Evolutionary conservation across 2,329 filamentous ascomycete species (phyloP), one percentile per base, ranked within the genome.

Genomic region (Aspergillus novoparasiticus): DNA sequence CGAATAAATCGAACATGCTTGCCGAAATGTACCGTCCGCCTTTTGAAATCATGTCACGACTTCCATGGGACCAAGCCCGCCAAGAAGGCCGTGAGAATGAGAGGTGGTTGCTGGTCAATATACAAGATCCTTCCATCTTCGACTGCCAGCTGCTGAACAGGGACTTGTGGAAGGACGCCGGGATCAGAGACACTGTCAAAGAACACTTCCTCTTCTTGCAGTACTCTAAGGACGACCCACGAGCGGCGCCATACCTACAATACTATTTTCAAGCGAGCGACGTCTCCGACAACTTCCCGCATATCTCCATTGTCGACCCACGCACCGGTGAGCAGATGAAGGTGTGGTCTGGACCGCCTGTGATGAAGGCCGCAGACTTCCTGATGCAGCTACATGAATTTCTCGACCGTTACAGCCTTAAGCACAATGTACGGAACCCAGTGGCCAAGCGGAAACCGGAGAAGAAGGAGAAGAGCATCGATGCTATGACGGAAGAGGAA

Each of bases 201-300:
- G 94, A 97, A 75, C 94, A 96, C 79, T 99, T 99, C 76, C 86
- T 99, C 69, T 99, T 99, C 78, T 81, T 99, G 71, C 95, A 99
- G 74, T 98, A 95, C 80, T 88, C 90, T 69, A 97, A 96, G 78
- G 89, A 93, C 67, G 93, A 96, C 69, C 86, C 88, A 0, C 86
- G 89, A 43, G 92, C 92, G 0, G 84, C 87, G 67, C 89, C 93
- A 68, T 99, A 96, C 77, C 83, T 96, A 64, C 91, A 92, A 61
- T 96, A 97, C 78, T 99, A 99, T 81, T 94, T 98, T 75, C 86
- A 88, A 60, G 83, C 83, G 50, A 87, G 91, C 69, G 93, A 96
- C 71, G 90, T 90, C 72, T 86, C 89, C n/a, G 91, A 94, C 73
- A 93, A 94, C 70, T 99, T 96, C 75, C 95, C 95, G 6, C 94